Evolutionary conservation across 2,329 filamentous ascomycete species (phyloP), one percentile per base, ranked within the genome.

Genomic region (Ophiostoma angusticollis): DNA sequence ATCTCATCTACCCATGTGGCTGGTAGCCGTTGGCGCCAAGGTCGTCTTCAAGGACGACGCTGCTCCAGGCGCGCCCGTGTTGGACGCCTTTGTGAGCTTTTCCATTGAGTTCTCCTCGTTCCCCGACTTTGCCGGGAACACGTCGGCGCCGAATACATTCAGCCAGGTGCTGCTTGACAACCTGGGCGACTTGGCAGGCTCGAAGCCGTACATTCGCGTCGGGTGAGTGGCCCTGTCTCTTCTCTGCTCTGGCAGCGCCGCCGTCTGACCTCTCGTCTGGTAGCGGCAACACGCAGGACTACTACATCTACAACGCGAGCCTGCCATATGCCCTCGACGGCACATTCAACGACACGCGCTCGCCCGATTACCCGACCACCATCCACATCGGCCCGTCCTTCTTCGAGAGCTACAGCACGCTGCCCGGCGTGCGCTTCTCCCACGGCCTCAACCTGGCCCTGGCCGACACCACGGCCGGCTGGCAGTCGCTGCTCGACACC

Each of bases 281-380:
- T 16, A 45, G 76, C 4, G 76, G 75, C n/a, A 80, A 78, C 49
- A 78, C 75, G 0, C 75, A 80, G 54, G 74, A 80, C 56, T 76
- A 70, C 46, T 72, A 72, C 5, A 59, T 79, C 27, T 79, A 73
- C 54, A 65, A 78, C 45, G 56, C 63, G 2, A 64, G 62, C 4
- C 64, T 75, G 6, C 52, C 60, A 1, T 21, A 18, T n/a, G 68
- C 68, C 6, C 58, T 69, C 9, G 62, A 73, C 35, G 73, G 73
- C 22, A 72, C 63, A 2, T 58, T 68, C 37, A 61, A 74, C 40
- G 59, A 61, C 1, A 51, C 54, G 1, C 60, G 64, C 17, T 74
- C 72, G 0, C 44, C 54, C 0, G 74, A 79, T 53, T 80, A 78
- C 45, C 74, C 75, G 2, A 72, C 67, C 5, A 74, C 65, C 6